Base-by-base conservation (phyloP, 371 early-diverging fungal genomes). In the Syncephalastrum racemosum region DNA sequence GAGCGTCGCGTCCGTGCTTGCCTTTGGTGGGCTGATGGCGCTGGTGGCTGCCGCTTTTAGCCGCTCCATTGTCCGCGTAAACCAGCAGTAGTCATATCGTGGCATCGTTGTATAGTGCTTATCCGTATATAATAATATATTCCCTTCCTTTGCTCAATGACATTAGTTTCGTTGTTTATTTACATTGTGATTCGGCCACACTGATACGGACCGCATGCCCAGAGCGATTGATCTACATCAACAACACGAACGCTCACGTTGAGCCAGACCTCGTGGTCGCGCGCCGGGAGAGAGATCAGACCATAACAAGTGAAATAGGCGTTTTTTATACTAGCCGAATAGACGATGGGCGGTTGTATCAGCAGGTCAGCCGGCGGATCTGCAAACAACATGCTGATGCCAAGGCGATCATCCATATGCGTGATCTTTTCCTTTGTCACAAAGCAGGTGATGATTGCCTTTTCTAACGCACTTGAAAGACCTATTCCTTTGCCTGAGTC, bases 11-110 rank as follows among this genome's bases (percentile, higher is more conserved):
- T 75, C 77, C 56, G 81, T 85, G 4, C 40, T 87, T 12, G 72
- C 80, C 6, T 81, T 87, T 64, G 87, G 87, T 53, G 87, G 85
- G 15, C 16, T 84, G n/a, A 82, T 83, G 81, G 82, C 84, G 1
- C 53, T 87, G 23, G 62, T 82, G 16, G 87, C 85, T 15, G 83
- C 83, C 36, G 73, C 64, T 6, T 67, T 84, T n/a, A 81, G 73
- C 41, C 65, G 84, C 49, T 70, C 58, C 19, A 67, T 77, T 42
- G 53, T 68, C 8, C 70, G 78, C 41, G 78, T 77, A 46, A 64
- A 64, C 44, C 47, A 63, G 41, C 10, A 31, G 10, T 10, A 31
- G 36, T 31, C 6, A 12, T 0, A 31, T 25, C 2, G 25, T 25
- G 4, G 5, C 5, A 25, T 25, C 25, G 25, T 5, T 12, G 36